phyloP scores from a whole-genome alignment of 805 yeast species.

The Schizosaccharomyces cryophilus region DNA sequence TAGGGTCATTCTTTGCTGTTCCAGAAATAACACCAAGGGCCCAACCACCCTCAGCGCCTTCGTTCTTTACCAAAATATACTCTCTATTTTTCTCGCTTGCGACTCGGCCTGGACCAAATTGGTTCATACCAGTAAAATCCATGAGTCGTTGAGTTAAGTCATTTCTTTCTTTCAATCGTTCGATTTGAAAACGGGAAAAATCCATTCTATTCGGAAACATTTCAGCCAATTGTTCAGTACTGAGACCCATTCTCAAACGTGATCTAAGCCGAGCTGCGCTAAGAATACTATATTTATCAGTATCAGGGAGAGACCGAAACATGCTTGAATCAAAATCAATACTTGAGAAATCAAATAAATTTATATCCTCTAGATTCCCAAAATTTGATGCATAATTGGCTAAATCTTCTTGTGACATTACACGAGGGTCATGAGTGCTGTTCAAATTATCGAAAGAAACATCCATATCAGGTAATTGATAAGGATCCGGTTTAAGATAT shows the following conservation, averaged over 20 bases:
- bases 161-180: constrained; percentile 78
- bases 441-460: constrained; percentile 17
- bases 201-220: constrained; percentile 71
- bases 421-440: constrained; percentile 30
- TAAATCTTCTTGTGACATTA: constrained; percentile 50
- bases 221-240: constrained; percentile 63
- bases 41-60: constrained; percentile 14
- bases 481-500: constrained; percentile 49
- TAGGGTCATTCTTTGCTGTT: background rate
- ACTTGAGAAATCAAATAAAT: constrained; percentile 18
- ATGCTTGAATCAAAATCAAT: constrained; percentile 68
- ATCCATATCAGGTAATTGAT: constrained; percentile 52
- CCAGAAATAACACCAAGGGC: background rate
- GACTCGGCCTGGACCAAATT: constrained; percentile 27
- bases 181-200: constrained; percentile 77
- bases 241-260: constrained; percentile 80
- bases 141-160: constrained; percentile 68
- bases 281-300: constrained; percentile 69
- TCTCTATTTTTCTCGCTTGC: constrained; percentile 64
- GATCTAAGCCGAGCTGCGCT: constrained; percentile 66
- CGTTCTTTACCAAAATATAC: constrained; percentile 50
- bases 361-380: constrained; percentile 27
- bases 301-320: constrained; percentile 50
- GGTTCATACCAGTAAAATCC: constrained; percentile 60
- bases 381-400: constrained; percentile 32